phyloP scores from a whole-genome alignment of 495 filamentous ascomycete species.

The Lasiosphaeria ovina region DNA sequence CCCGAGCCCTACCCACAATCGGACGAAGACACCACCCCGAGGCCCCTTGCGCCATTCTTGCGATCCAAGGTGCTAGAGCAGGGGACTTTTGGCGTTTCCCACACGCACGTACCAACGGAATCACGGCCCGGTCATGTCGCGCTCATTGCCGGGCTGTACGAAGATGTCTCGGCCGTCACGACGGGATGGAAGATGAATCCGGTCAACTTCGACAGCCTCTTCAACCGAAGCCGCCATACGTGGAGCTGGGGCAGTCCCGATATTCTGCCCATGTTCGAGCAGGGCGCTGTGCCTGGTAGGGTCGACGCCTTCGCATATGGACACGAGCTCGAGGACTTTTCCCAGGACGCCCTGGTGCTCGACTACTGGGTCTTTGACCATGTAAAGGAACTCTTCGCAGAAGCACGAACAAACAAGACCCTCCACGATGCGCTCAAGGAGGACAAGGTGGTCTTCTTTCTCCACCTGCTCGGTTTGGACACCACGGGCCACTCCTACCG shows the following conservation, averaged over 20 bases:
- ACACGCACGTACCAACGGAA: constrained; percentile 96
- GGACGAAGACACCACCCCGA: constrained; percentile 55
- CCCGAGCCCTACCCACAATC: constrained; percentile 78
- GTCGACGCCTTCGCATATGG: constrained; percentile 83
- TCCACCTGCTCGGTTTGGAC: constrained; percentile 94
- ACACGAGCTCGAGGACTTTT: constrained; percentile 87
- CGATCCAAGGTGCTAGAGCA: constrained; percentile 82
- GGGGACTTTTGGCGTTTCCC: constrained; percentile 98
- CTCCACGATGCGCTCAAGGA: constrained; percentile 70
- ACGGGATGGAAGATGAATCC: constrained; percentile 99
- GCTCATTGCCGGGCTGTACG: constrained; percentile 94
- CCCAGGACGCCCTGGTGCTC: constrained; percentile 70
- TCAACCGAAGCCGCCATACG: constrained; percentile 93
- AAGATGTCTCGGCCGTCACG: constrained; percentile 95
- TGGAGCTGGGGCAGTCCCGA: constrained; percentile 99
- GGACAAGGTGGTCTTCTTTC: constrained; percentile 91
- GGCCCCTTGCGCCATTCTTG: constrained; percentile 88
- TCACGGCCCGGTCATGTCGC: constrained; percentile 97
- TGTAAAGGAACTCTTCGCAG: constrained; percentile 80
- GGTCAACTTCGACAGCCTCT: constrained; percentile 97
- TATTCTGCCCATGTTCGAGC: constrained; percentile 95
- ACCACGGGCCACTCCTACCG: constrained; percentile 86
- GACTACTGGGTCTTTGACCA: constrained; percentile 96
- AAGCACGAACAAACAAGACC: constrained; percentile 74
- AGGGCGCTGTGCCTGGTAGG: constrained; percentile 82